Percentiles rank a stretch among this genome's conserved stretches.
Evolutionary conservation across 768 basidiomycete genomes (phyloP).

Genomic region (Rhizopogon salebrosus): DNA sequence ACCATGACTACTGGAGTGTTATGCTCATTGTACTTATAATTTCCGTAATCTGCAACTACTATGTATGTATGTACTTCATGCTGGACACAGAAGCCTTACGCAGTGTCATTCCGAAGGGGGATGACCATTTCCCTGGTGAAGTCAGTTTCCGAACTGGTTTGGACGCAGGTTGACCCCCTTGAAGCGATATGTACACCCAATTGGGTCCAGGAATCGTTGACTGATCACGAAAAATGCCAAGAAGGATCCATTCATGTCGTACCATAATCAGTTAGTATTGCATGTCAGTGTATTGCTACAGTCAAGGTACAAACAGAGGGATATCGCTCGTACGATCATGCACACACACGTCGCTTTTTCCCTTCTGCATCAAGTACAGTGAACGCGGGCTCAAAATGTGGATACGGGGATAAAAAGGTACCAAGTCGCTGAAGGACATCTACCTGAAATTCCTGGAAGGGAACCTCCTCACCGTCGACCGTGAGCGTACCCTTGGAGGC

Average conservation of each 20-base stretch:
- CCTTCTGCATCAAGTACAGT: conserved; percentile 21
- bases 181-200: neutral
- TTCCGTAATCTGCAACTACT: too few relatives aligned
- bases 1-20: too few relatives aligned
- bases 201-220: neutral
- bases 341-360: conserved; percentile 9
- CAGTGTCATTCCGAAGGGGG: too few relatives aligned
- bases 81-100: too few relatives aligned
- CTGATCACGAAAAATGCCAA: neutral
- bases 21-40: too few relatives aligned
- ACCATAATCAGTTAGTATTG: neutral
- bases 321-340: neutral
- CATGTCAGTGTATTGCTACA: neutral
- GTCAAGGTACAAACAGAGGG: neutral
- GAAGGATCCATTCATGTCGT: neutral
- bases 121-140: too few relatives aligned
- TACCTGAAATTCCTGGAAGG: conserved; percentile 71
- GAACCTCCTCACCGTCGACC: conserved; percentile 76
- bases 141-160: too few relatives aligned
- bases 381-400: conserved; percentile 53
- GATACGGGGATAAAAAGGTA: conserved; percentile 56
- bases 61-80: too few relatives aligned
- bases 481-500: conserved; percentile 49
- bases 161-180: too few relatives aligned
- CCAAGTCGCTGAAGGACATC: conserved; percentile 69